Base-by-base conservation (phyloP, 2,329 filamentous ascomycete genomes). In the Atkinsonella hypoxylon region DNA sequence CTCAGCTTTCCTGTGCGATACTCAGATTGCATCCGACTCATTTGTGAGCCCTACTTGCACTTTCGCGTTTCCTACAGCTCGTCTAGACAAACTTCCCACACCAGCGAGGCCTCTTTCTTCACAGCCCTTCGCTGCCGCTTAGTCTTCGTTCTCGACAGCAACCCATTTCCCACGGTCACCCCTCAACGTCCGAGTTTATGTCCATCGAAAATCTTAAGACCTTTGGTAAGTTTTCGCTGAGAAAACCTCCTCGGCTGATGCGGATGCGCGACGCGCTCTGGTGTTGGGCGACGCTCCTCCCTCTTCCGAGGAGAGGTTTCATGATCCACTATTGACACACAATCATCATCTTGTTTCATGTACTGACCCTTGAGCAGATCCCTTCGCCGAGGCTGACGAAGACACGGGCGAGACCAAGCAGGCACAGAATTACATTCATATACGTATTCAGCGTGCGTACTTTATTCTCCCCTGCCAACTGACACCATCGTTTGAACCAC, bases 341-440 rank as follows among this genome's bases (percentile, higher is more conserved):
- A 69, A 53, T 67, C 58, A 17, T 47, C 26, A 11, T 50, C 34
- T 15, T 13, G 3, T 8, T 31, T 31, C n/a, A 10, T 41, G 36
- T 34, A 10, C 49, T 50, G 18, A 50, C 5, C 17, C 10, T 18
- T 46, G 18, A 17, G 62, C 68, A 96, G 93, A 98, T 85, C 93
- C 93, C 86, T 98, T 98, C 89, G 93, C 93, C 85, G 93, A 97
- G 88, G 93, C 90, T 83, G 93, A 96, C 88, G 91, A 96, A 85
- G 90, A 95, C 74, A 89, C 86, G 73, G 90, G 89, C 79, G 87
- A 95, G 77, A 85, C 83, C 70, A 93, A 93, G 76, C 87, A 93
- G 79, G 83, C 87, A 70, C 88, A 95, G 76, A 94, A 95, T 75
- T 95, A 96, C 73, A 95, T 97, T 72, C 93, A 97, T 77, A 97